Evolutionary conservation across 106 monocot genomes (phyloP).

Genomic region (Dendrobium nobile): DNA sequence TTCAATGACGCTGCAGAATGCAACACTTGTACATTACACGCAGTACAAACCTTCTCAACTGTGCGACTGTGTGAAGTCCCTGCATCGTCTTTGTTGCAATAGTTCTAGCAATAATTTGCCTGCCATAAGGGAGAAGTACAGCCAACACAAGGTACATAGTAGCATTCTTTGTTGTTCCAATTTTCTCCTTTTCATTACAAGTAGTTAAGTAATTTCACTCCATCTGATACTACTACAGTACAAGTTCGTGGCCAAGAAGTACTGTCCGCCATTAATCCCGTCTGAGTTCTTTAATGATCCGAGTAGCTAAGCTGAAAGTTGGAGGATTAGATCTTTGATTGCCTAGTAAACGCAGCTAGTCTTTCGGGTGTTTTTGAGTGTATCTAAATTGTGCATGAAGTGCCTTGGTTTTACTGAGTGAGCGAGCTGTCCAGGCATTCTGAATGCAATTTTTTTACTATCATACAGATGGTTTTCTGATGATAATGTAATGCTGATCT

Average conservation of each 20-base stretch:
- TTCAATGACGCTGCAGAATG: conserved; percentile 39
- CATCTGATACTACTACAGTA: conserved; percentile 37
- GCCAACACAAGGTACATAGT: conserved; percentile 80
- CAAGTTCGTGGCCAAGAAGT: conserved; percentile 89
- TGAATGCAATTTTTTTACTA: not conserved
- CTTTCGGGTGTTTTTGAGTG: not conserved
- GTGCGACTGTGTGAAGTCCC: conserved; percentile 60
- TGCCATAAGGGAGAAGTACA: conserved; percentile 90
- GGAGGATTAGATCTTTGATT: not conserved
- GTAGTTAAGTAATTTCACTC: not conserved
- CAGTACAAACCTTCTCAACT: conserved; percentile 63
- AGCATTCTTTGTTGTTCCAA: not conserved
- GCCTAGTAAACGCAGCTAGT: not conserved
- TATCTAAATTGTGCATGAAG: not conserved
- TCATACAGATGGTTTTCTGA: conserved; percentile 2
- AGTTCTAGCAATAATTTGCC: conserved; percentile 57
- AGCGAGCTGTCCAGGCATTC: too few species aligned
- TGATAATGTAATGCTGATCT: not conserved
- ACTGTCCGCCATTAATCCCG: conserved; percentile 67
- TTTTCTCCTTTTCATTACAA: not conserved
- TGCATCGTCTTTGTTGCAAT: conserved; percentile 58
- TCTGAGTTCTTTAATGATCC: conserved; percentile 52
- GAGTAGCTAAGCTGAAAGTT: conserved; percentile 12
- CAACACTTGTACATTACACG: conserved; percentile 68
- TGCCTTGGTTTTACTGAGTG: not conserved